phyloP scores from a whole-genome alignment of 768 basidiomycete species.

The Pleurotus ostreatus region DNA sequence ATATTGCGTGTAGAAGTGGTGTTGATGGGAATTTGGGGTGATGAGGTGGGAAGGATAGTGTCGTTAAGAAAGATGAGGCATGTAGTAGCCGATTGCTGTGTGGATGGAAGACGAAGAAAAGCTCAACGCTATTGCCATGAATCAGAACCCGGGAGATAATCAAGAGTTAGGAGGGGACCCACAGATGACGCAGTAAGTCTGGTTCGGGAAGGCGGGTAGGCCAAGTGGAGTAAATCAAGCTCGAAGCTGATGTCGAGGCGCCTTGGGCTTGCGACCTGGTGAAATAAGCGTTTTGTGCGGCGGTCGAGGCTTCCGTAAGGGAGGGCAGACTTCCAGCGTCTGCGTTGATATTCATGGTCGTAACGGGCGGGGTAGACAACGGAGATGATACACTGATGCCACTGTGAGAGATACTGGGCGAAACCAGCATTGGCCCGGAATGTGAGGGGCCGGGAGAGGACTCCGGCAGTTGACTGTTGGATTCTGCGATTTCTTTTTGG shows the following conservation, averaged over 20 bases:
- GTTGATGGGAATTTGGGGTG: constrained; percentile 72
- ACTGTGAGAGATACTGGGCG: not conserved
- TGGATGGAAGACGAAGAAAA: constrained; percentile 77
- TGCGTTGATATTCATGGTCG: not conserved
- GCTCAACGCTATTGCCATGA: constrained; percentile 50
- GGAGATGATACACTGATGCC: not conserved
- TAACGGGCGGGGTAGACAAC: not conserved
- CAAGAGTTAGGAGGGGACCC: constrained; percentile 20
- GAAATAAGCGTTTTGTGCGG: not conserved
- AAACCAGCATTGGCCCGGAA: constrained; percentile 5
- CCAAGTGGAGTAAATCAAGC: constrained; percentile 38
- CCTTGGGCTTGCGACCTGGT: not conserved
- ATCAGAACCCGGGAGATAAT: not conserved
- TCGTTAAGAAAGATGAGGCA: constrained; percentile 56
- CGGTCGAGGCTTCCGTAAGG: not conserved
- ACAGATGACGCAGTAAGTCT: constrained; percentile 64
- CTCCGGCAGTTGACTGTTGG: not conserved
- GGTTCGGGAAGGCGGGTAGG: constrained; percentile 60
- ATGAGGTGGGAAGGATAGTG: constrained; percentile 58
- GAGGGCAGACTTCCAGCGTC: constrained; percentile 13
- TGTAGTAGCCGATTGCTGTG: constrained; percentile 72
- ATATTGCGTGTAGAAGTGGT: constrained; percentile 81
- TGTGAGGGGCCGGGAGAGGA: constrained; percentile 12
- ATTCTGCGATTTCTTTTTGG: constrained; percentile 45
- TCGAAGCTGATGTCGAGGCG: not conserved